Conservation (phyloP, 352 stramenopile genomes). For the Pythium plurisporium region DNA sequence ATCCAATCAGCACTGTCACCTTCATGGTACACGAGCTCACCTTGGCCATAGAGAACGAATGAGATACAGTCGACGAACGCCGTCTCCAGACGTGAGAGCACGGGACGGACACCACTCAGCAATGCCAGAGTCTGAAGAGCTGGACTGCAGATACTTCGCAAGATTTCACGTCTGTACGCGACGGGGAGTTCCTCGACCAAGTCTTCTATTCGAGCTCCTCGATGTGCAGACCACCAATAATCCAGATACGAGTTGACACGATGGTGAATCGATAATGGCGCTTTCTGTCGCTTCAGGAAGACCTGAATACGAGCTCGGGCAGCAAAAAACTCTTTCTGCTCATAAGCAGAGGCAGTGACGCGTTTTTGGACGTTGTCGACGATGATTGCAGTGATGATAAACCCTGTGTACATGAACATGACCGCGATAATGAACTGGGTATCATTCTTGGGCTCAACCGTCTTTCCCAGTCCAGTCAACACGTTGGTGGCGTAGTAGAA, state of each 20-base stretch:
- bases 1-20: constrained; percentile 48
- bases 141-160: constrained; percentile 57
- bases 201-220: constrained; percentile 51
- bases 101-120: constrained; percentile 37
- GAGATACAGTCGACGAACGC: constrained; percentile 59
- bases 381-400: constrained; percentile 67
- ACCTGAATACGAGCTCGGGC: constrained; percentile 55
- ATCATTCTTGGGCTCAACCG: constrained; percentile 49
- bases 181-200: constrained; percentile 53
- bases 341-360: constrained; percentile 64
- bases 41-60: constrained; percentile 70
- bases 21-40: constrained; percentile 55
- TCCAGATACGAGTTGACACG: constrained; percentile 65
- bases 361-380: constrained; percentile 77
- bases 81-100: constrained; percentile 43
- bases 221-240: constrained; percentile 73
- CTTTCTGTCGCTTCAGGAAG: constrained; percentile 62
- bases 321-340: constrained; percentile 72
- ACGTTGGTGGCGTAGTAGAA: constrained; percentile 64
- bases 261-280: constrained; percentile 50
- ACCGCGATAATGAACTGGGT: constrained; percentile 46
- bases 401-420: constrained; percentile 68
- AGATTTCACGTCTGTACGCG: constrained; percentile 53
- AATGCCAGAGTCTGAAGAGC: constrained; percentile 50
- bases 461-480: constrained; percentile 36